phyloP scores from a whole-genome alignment of 768 basidiomycete species.

The Naganishia randhawae region DNA sequence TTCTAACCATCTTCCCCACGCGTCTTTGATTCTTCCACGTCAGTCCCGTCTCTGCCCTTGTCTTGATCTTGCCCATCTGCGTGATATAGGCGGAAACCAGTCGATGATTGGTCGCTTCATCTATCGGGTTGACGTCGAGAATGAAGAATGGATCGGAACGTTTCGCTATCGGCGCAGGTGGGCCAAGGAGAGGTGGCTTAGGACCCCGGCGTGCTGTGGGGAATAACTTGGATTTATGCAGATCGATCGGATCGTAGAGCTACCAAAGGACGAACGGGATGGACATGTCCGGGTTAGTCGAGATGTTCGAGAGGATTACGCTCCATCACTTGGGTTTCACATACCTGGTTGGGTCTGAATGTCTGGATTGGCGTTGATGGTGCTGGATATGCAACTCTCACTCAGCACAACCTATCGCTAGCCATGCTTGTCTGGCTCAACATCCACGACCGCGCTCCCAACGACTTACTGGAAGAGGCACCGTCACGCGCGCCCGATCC shows the following conservation, averaged over 20 bases:
- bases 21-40: constrained; percentile 74
- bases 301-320: background rate
- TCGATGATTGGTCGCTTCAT: constrained; percentile 55
- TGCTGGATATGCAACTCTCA: background rate
- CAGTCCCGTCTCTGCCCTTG: constrained; percentile 65
- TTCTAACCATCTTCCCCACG: constrained; percentile 76
- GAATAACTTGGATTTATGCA: constrained; percentile 23
- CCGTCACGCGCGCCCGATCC: background rate
- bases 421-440: background rate
- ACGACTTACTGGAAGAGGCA: background rate
- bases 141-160: constrained; percentile 67
- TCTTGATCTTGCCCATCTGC: constrained; percentile 60
- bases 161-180: constrained; percentile 58
- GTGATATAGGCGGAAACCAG: constrained; percentile 38
- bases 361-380: constrained; percentile 19
- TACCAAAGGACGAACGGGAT: background rate
- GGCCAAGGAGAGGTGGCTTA: constrained; percentile 58
- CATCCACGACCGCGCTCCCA: background rate
- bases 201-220: constrained; percentile 21
- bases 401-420: background rate
- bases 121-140: constrained; percentile 68
- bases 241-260: constrained; percentile 20
- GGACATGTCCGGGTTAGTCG: background rate
- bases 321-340: background rate
- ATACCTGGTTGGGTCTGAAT: background rate